phyloP scores from a whole-genome alignment of 345 rosid species.

The Garcia nutans region DNA sequence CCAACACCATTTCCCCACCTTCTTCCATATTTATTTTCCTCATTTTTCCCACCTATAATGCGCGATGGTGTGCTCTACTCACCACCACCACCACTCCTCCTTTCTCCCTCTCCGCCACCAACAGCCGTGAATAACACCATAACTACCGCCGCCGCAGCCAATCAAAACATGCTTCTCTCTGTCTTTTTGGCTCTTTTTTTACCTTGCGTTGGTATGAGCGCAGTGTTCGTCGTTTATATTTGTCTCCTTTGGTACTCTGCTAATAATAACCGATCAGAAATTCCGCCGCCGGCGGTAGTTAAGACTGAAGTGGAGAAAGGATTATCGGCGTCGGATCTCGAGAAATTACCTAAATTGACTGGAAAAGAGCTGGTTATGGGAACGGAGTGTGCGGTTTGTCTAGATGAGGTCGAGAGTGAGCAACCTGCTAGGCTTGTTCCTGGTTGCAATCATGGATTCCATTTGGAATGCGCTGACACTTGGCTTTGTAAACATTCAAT shows the following conservation, averaged over 20 bases:
- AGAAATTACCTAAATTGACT: constrained; percentile 53
- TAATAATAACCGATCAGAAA: constrained; percentile 12
- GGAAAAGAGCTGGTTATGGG: constrained; percentile 68
- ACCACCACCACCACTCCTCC: constrained; percentile 13
- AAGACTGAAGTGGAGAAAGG: constrained; percentile 45
- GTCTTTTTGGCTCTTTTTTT: constrained; percentile 66
- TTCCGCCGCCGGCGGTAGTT: constrained; percentile 19
- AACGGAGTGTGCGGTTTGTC: constrained; percentile 78
- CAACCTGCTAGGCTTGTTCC: constrained; percentile 67
- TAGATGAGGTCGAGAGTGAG: constrained; percentile 61
- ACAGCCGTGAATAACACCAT: neutral
- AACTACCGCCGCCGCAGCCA: neutral
- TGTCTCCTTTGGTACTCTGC: constrained; percentile 55
- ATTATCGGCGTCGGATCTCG: constrained; percentile 55
- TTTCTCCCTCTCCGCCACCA: constrained; percentile 24
- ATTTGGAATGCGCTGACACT: constrained; percentile 68
- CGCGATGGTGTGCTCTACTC: constrained; percentile 29
- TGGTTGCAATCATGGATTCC: constrained; percentile 86
- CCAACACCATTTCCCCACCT: neutral
- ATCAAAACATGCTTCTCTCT: constrained; percentile 43
- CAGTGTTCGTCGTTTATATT: constrained; percentile 52
- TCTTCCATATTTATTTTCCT: neutral
- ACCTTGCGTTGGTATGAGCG: constrained; percentile 67
- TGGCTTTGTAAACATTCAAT: constrained; percentile 66
- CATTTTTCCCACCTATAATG: constrained; percentile 9